phyloP scores from a whole-genome alignment of 1,284 basidiomycete species.

The Amylostereum chailletii region DNA sequence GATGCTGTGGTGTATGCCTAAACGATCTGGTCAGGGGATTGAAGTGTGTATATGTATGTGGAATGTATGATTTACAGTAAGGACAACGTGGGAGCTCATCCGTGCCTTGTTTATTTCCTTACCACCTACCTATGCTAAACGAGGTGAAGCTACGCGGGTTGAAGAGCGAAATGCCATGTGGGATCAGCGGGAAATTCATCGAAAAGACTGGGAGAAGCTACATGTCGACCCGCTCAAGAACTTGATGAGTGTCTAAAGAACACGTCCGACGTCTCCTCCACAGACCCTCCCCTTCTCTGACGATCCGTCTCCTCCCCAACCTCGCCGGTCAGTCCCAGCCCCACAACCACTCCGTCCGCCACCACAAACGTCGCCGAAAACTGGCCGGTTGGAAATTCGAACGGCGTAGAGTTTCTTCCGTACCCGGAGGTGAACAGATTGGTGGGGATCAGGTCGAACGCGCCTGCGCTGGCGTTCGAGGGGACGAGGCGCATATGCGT shows the following conservation, averaged over 20 bases:
- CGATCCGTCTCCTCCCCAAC: conserved; percentile 7
- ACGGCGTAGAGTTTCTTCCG: conserved; percentile 16
- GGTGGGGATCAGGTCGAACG: conserved; percentile 11
- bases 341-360: conserved; percentile 10
- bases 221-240: too few relatives aligned
- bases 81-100: too few relatives aligned
- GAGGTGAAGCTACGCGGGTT: too few relatives aligned
- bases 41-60: too few relatives aligned
- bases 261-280: conserved; percentile 3
- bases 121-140: too few relatives aligned
- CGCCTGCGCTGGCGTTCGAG: conserved; percentile 2
- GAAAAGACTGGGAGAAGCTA: too few relatives aligned
- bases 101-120: too few relatives aligned
- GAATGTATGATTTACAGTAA: too few relatives aligned
- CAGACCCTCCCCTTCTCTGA: conserved; percentile 2
- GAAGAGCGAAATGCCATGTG: too few relatives aligned
- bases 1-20: conserved; percentile 36
- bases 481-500: conserved; percentile 13
- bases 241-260: not conserved
- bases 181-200: too few relatives aligned
- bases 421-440: conserved; percentile 14
- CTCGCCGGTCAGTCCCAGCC: conserved; percentile 14
- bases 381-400: conserved; percentile 6
- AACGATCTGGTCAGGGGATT: not conserved
- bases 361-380: conserved; percentile 11